Base-by-base conservation (phyloP, 805 yeast species). In the Saturnispora gosingensis region DNA sequence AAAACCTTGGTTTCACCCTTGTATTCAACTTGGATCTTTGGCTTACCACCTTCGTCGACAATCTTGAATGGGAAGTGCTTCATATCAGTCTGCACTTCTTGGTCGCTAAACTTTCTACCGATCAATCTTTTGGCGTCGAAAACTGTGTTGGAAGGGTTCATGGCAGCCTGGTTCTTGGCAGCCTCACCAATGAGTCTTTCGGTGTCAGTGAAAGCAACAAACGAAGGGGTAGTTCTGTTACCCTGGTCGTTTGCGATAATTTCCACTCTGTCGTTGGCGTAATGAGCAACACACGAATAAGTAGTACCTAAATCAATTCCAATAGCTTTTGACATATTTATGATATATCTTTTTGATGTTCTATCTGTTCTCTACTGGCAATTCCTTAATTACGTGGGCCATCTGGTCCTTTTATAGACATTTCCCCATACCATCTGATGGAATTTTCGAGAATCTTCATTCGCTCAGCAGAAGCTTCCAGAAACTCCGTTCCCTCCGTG, bases 191-290 rank as follows among this genome's bases (percentile, higher is more conserved):
- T 86, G 64, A 88, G 77, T 74, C 97, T 82, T 76, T 89, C 97
- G 51, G 85, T 80, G 62, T 85, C 93, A 46, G 96, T 87, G 77
- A 89, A 89, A 43, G 96, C 96, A 51, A 90, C 97, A 68, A 85
- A 90, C 25, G 97, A 90, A 52, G 97, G 97, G 49, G 97, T 90
- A 51, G 90, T 89, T 78, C 97, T 86, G 82, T 90, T 89, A 82
- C 97, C 97, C 76, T 90, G 97, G 72, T 90, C 97, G 70, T 90
- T 90, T 65, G 97, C 96, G 67, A 89, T 87, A 71, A 89, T 89
- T 72, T 89, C 97, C 51, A 90, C 97, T 67, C 85, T 78, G 59
- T 90, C 93, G 65, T 85, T 85, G 62, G 88, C 78, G 76, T 87
- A 88, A 67, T 88, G 93, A 64, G 96, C 96, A 55, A 89, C 97